A percentile compares a stretch with the other conserved stretches of the same genome.
These are phyloP conservation scores for Pichia pseudocactophila DNA, from an alignment of 805 yeast species.

Conservation along the genomic window DNA sequence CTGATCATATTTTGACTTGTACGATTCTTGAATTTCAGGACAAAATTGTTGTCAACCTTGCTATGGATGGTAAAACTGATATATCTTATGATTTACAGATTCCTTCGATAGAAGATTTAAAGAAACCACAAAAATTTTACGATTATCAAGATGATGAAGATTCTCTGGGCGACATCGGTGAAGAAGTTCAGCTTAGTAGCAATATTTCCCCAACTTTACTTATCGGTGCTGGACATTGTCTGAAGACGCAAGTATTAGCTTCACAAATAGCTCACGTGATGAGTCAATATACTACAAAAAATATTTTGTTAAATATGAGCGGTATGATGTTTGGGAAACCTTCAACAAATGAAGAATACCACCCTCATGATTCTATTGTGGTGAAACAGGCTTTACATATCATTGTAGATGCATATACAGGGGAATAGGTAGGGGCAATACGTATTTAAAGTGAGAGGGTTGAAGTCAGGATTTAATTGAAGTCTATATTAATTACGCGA, in stretches of 20 bases:
- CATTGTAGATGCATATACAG: not conserved
- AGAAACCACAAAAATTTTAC: conserved; percentile 12
- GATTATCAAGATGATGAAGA: conserved; percentile 4
- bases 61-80: conserved; percentile 39
- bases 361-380: conserved; percentile 2
- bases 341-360: not conserved
- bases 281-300: conserved; percentile 28
- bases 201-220: conserved; percentile 25
- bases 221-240: conserved; percentile 37
- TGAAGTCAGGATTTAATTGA: too few species aligned
- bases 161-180: conserved; percentile 13
- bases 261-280: conserved; percentile 40
- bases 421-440: not conserved
- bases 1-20: conserved; percentile 15
- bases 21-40: conserved; percentile 28
- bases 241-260: conserved; percentile 39
- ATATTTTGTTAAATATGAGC: conserved; percentile 37
- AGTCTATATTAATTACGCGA: not conserved
- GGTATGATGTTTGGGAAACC: conserved; percentile 33
- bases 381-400: conserved; percentile 6
- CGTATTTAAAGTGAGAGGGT: too few species aligned
- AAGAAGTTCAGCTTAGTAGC: conserved; percentile 26
- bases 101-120: conserved; percentile 13
- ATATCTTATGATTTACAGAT: conserved; percentile 38
- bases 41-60: conserved; percentile 32